Evolutionary conservation across 352 stramenopile species (phyloP).

Genomic region (Saprolegnia parasitica): DNA sequence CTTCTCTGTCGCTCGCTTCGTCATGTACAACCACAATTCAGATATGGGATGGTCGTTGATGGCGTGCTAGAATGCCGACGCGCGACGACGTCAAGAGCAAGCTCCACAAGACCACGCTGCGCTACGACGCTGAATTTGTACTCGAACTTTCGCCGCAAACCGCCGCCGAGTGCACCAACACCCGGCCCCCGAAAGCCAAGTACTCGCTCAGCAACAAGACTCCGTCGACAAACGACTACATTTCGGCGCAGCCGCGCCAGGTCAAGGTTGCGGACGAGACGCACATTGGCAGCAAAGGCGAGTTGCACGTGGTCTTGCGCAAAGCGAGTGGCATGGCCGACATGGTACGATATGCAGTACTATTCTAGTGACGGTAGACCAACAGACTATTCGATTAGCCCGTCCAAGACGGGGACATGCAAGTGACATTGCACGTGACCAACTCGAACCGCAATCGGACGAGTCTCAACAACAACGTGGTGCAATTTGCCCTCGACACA

Average conservation of each 20-base stretch:
- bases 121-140: background rate
- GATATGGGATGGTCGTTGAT: background rate
- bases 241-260: background rate
- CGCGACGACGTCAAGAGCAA: background rate
- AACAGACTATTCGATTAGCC: background rate
- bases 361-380: background rate
- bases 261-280: background rate
- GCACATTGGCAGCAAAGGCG: background rate
- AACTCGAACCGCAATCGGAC: background rate
- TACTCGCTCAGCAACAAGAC: conserved; percentile 18
- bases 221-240: background rate
- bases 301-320: conserved; percentile 1
- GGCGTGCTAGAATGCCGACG: background rate
- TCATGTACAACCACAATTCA: background rate
- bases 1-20: background rate
- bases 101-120: background rate
- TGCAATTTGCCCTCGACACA: background rate
- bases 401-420: background rate
- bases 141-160: background rate
- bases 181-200: background rate
- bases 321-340: background rate
- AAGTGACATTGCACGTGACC: conserved; percentile 1
- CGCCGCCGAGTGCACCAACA: background rate
- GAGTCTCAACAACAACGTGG: background rate
- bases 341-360: background rate